phyloP scores from a whole-genome alignment of 1,284 basidiomycete genomes.

The Pterulicium gracile region DNA sequence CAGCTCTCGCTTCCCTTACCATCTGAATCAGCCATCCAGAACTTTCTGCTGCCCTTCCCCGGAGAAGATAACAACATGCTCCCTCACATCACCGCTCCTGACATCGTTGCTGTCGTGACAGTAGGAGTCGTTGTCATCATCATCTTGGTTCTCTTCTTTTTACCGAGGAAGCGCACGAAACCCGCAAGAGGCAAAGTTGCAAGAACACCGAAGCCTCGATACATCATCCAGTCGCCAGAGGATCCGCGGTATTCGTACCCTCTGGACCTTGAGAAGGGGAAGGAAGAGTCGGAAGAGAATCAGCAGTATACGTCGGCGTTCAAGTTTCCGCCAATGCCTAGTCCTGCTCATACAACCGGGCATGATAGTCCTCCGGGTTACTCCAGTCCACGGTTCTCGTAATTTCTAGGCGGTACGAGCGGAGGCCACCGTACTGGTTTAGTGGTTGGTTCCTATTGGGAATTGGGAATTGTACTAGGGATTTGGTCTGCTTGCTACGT shows the following conservation, averaged over 20 bases:
- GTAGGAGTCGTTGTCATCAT: neutral
- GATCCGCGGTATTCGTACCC: neutral
- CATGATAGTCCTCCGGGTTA: neutral
- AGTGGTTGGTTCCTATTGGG: too few relatives aligned
- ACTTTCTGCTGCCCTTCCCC: neutral
- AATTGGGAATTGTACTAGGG: too few relatives aligned
- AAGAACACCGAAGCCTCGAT: neutral
- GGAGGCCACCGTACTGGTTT: too few relatives aligned
- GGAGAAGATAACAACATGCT: neutral
- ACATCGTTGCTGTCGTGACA: neutral
- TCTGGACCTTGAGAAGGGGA: neutral
- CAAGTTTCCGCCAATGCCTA: neutral
- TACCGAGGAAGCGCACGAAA: neutral
- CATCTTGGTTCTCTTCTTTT: neutral
- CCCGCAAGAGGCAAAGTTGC: neutral
- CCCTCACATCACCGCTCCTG: neutral
- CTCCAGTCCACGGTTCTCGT: neutral
- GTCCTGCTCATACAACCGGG: neutral
- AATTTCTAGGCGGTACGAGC: too few relatives aligned
- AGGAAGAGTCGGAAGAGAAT: neutral
- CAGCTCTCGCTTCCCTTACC: too few relatives aligned
- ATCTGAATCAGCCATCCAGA: neutral
- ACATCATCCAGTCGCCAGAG: neutral
- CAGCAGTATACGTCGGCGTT: neutral
- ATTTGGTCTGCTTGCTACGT: too few relatives aligned